phyloP scores from a whole-genome alignment of 495 filamentous ascomycete genomes.

The Tuber brumale region DNA sequence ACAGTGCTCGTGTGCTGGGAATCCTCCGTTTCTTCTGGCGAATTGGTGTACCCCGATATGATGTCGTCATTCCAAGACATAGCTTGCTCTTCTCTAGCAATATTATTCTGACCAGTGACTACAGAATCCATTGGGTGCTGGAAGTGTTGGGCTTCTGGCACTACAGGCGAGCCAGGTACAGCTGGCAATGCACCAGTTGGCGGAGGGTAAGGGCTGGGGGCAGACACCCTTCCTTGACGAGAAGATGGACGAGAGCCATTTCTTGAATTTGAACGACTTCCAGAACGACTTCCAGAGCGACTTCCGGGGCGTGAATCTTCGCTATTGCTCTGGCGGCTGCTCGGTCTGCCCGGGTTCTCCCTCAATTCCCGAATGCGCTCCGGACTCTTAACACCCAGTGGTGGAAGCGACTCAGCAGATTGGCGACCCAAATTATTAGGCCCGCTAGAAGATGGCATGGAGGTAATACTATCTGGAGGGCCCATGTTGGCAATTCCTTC shows the following conservation, averaged over 20 bases:
- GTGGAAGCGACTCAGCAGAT: constrained; percentile 14
- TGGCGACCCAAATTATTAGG: constrained; percentile 5
- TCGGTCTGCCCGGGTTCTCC: constrained; percentile 22
- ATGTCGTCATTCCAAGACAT: constrained; percentile 36
- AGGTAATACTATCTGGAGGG: neutral
- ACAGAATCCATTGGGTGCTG: neutral
- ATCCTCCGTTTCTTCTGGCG: constrained; percentile 13
- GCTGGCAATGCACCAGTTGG: constrained; percentile 30
- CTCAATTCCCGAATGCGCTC: constrained; percentile 20
- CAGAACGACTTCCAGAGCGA: constrained; percentile 25
- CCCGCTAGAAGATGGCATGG: neutral
- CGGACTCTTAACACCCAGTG: constrained; percentile 8
- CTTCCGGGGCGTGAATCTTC: constrained; percentile 18
- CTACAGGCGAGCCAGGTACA: constrained; percentile 9
- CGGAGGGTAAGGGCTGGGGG: constrained; percentile 30
- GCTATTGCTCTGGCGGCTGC: constrained; percentile 16
- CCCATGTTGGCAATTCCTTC: neutral
- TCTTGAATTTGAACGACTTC: constrained; percentile 24
- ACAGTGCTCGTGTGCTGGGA: neutral
- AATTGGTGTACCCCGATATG: constrained; percentile 29
- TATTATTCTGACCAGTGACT: neutral
- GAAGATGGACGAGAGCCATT: constrained; percentile 26
- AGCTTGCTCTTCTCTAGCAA: neutral
- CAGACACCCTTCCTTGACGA: constrained; percentile 24
- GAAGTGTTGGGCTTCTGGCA: neutral